Percentiles rank a stretch among this genome's conserved stretches.
Evolutionary conservation across 768 basidiomycete species (phyloP).

Genomic region (Podaxis carcinomalis): DNA sequence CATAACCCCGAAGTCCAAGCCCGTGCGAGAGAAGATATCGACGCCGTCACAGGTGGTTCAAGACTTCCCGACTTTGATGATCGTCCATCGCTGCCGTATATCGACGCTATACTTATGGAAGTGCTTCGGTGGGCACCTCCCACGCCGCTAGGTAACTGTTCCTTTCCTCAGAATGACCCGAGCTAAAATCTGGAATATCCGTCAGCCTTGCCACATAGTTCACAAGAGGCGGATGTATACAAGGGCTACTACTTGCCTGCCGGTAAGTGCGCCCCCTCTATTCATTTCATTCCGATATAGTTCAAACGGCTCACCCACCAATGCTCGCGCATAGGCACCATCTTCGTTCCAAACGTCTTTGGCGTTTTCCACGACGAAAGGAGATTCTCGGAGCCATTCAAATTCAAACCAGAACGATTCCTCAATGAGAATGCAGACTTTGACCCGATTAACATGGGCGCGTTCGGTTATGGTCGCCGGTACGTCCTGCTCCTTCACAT

Average conservation of each 20-base stretch:
- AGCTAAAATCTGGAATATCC: not conserved
- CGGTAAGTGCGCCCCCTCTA: constrained; percentile 10
- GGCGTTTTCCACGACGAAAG: constrained; percentile 15
- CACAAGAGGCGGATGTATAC: constrained; percentile 28
- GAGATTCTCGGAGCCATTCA: constrained; percentile 6
- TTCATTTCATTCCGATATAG: not conserved
- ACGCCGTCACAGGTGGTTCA: constrained; percentile 30
- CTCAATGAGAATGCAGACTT: not conserved
- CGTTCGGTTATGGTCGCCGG: not conserved
- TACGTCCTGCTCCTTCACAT: not conserved
- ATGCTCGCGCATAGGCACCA: not conserved
- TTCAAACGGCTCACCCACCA: not conserved
- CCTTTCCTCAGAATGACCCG: not conserved
- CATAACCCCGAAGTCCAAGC: constrained; percentile 37
- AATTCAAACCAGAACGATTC: not conserved
- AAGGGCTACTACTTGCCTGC: constrained; percentile 22
- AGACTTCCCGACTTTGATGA: constrained; percentile 15
- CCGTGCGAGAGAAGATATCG: constrained; percentile 40
- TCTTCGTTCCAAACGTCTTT: constrained; percentile 12
- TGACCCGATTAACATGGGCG: not conserved
- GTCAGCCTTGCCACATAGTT: constrained; percentile 29
- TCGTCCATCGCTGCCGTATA: constrained; percentile 13
- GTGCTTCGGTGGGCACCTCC: constrained; percentile 36
- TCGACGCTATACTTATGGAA: constrained; percentile 39
- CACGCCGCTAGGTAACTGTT: constrained; percentile 27